Percentiles rank a stretch among this genome's conserved stretches.
Evolutionary conservation across 768 basidiomycete genomes (phyloP).

Genomic region (Pholiota conissans): DNA sequence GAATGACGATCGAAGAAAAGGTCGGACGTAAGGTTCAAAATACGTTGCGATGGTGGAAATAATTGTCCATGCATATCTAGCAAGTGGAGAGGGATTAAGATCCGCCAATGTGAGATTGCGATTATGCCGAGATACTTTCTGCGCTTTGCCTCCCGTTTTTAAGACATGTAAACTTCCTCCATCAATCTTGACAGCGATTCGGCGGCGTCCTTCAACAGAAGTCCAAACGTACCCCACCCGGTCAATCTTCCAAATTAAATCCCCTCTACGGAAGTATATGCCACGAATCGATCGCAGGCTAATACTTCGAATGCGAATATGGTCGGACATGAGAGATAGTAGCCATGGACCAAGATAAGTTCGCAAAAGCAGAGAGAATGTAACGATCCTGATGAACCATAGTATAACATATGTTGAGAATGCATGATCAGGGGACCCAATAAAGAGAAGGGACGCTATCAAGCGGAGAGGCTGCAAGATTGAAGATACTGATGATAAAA

Average conservation of each 20-base stretch:
- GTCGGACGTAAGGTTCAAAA: constrained; percentile 63
- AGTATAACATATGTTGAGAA: constrained; percentile 44
- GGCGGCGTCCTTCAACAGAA: constrained; percentile 47
- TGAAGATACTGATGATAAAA: constrained; percentile 6
- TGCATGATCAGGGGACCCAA: constrained; percentile 28
- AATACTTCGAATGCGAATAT: constrained; percentile 68
- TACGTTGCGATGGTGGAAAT: constrained; percentile 40
- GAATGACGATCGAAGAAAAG: constrained; percentile 55
- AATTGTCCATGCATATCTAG: constrained; percentile 37
- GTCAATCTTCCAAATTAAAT: constrained; percentile 59
- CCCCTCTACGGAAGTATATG: constrained; percentile 61
- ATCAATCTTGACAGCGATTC: constrained; percentile 63
- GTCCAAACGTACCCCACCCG: constrained; percentile 66
- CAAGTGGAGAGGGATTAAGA: constrained; percentile 45
- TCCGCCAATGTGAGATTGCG: constrained; percentile 48
- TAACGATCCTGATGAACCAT: constrained; percentile 52
- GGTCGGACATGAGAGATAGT: constrained; percentile 58
- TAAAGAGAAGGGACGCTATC: constrained; percentile 25
- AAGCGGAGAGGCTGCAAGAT: constrained; percentile 11
- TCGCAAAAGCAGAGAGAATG: constrained; percentile 59
- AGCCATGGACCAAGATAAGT: constrained; percentile 68
- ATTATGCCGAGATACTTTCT: constrained; percentile 28
- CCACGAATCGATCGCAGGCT: constrained; percentile 80
- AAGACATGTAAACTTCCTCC: constrained; percentile 57
- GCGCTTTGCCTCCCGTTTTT: constrained; percentile 25